phyloP scores from a whole-genome alignment of 2,329 filamentous ascomycete species.

The Colletotrichum melonis region DNA sequence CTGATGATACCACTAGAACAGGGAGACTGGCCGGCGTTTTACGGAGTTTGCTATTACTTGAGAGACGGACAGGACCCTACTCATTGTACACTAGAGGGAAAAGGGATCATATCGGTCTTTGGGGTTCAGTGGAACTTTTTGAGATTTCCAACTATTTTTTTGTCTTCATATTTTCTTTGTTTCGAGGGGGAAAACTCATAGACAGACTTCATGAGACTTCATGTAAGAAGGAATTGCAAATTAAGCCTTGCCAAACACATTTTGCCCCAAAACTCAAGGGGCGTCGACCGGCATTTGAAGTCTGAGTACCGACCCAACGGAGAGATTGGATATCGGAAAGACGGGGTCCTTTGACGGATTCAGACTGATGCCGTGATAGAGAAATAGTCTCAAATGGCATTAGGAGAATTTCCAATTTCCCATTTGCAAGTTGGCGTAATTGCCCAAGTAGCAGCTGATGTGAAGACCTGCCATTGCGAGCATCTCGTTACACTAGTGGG shows the following conservation, averaged over 20 bases:
- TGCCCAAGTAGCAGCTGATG: background rate
- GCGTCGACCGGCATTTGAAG: background rate
- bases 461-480: background rate
- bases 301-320: background rate
- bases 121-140: background rate
- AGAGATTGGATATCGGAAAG: background rate
- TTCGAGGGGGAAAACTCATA: background rate
- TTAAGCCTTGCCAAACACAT: background rate
- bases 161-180: background rate
- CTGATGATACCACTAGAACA: conserved; percentile 31
- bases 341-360: background rate
- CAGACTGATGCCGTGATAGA: background rate
- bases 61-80: conserved; percentile 7
- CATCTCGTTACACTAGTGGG: background rate
- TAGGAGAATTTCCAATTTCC: background rate
- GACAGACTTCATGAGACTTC: background rate
- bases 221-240: background rate
- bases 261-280: too few species aligned
- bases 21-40: conserved; percentile 15
- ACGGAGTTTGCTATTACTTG: background rate
- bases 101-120: background rate
- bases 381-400: background rate
- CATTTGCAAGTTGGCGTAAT: background rate
- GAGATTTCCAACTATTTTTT: background rate
- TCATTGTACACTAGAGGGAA: conserved; percentile 28